Conservation (phyloP, 202 grass and related monocot genomes). For the Zizania palustris region DNA sequence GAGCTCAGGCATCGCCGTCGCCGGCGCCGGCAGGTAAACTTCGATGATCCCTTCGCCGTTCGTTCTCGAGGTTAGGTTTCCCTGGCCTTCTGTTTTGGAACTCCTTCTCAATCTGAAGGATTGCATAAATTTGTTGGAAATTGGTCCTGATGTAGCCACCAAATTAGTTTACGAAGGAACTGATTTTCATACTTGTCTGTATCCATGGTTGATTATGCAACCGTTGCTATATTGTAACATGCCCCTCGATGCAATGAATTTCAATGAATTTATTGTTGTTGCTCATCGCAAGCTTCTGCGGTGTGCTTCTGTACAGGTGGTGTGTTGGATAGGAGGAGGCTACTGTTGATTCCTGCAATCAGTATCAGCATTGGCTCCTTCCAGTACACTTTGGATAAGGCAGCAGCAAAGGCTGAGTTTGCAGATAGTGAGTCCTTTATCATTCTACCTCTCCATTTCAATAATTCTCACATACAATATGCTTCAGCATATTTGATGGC, state of each 20-base stretch:
- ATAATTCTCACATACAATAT: too few species aligned
- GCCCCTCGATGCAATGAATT: too few species aligned
- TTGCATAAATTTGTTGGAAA: neutral
- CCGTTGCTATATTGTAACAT: neutral
- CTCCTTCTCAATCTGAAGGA: neutral
- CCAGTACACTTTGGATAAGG: slow-evolving; percentile 29
- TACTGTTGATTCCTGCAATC: slow-evolving; percentile 66
- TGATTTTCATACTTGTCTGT: neutral
- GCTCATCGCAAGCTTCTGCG: neutral
- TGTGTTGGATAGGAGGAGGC: slow-evolving; percentile 55
- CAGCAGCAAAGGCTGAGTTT: slow-evolving; percentile 32
- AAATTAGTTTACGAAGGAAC: neutral
- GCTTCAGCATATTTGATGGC: too few species aligned
- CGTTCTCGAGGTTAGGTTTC: too few species aligned
- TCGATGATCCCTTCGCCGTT: neutral
- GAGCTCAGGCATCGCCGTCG: neutral
- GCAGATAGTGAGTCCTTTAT: slow-evolving; percentile 74
- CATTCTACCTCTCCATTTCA: too few species aligned
- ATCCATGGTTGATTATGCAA: neutral
- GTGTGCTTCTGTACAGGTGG: slow-evolving; percentile 39
- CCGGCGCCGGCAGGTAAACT: neutral
- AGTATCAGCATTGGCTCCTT: slow-evolving; percentile 51
- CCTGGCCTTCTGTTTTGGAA: too few species aligned
- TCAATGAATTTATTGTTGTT: neutral
- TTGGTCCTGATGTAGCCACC: neutral